Evolutionary conservation across 2,329 filamentous ascomycete species (phyloP), one percentile per base, ranked within the genome.

Genomic region (Trichoderma polysporum): DNA sequence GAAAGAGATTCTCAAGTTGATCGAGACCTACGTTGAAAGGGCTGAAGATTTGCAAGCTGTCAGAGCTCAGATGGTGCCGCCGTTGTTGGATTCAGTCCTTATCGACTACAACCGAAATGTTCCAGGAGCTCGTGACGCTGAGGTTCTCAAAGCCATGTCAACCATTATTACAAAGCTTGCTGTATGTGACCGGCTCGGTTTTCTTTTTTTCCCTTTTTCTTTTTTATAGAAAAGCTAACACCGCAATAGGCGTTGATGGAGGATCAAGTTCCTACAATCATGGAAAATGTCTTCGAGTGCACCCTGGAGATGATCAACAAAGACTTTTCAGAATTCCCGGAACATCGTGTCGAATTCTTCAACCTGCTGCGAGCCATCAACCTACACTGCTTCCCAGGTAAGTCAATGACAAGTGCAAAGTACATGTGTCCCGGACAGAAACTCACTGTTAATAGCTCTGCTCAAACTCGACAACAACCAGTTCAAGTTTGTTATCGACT

Each of bases 291-390:
- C 29, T 99, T 99, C 74, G 94, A 98, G 79, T 98, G 94, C 83
- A 99, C 95, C 3, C 84, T 99, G 66, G 93, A 97, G 75, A 99
- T 99, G 95, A 99, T 99, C 82, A 99, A 98, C 87, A 99, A 99
- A 82, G 95, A 99, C 80, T 99, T 99, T 80, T 97, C 96, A 54
- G 95, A 99, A 77, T 99, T 97, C 79, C 95, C 95, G 0, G 95
- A 99, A 79, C 95, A 99, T 77, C 91, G 96, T 67, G 95, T 99
- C n/a, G 94, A 98, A 79, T 99, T 99, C 80, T 99, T 99, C 86
- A 97, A 97, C 80, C 87, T 99, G 27, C 86, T 99, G 41, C 88
- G 96, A 72, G 92, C 94, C 15, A 98, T 99, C 81, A 99, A 99
- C 79, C 83, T 98, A 56, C 93, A 97, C 78, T 99, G 95, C 80